A percentile compares a stretch with the other conserved stretches of the same genome.
phyloP scores from a whole-genome alignment of 2,329 filamentous ascomycete genomes.

The Chrysoporthe austroafricana region DNA sequence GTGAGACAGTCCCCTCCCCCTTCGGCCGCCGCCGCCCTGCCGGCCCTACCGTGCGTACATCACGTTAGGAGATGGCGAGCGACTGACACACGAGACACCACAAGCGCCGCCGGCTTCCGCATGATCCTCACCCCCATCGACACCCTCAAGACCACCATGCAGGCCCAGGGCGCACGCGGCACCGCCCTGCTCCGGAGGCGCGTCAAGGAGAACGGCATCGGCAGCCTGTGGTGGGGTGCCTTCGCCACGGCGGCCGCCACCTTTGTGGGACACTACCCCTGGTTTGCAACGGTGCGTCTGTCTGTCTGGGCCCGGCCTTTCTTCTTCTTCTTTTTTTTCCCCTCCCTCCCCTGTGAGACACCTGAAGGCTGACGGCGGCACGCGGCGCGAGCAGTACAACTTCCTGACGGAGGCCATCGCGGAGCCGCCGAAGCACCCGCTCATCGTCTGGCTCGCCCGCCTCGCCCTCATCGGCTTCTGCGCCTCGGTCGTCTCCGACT shows the following conservation, averaged over 20 bases:
- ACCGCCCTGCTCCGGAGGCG: slow-evolving; percentile 48
- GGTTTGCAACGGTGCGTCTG: slow-evolving; percentile 50
- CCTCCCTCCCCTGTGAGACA: neutral
- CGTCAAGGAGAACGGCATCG: slow-evolving; percentile 48
- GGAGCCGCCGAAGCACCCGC: slow-evolving; percentile 45
- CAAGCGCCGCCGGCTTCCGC: slow-evolving; percentile 49
- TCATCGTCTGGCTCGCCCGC: slow-evolving; percentile 48
- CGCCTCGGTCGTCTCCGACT: slow-evolving; percentile 50
- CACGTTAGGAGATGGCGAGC: neutral
- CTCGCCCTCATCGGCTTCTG: slow-evolving; percentile 49
- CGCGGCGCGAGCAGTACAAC: slow-evolving; percentile 43
- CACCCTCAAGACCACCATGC: slow-evolving; percentile 54
- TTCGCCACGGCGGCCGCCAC: slow-evolving; percentile 53
- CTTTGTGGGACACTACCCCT: slow-evolving; percentile 54
- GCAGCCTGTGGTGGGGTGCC: slow-evolving; percentile 54
- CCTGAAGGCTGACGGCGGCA: neutral
- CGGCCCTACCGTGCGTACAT: neutral
- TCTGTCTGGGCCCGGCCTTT: neutral
- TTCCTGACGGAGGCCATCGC: slow-evolving; percentile 43
- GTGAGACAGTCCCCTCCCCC: slow-evolving; percentile 28
- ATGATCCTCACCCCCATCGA: slow-evolving; percentile 54
- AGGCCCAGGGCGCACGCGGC: slow-evolving; percentile 50
- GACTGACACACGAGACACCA: neutral
- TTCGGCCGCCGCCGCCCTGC: too few species aligned
- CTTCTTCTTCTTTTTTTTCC: neutral